Conservation (phyloP, 2,329 filamentous ascomycete species). For the Talaromyces sp. region DNA sequence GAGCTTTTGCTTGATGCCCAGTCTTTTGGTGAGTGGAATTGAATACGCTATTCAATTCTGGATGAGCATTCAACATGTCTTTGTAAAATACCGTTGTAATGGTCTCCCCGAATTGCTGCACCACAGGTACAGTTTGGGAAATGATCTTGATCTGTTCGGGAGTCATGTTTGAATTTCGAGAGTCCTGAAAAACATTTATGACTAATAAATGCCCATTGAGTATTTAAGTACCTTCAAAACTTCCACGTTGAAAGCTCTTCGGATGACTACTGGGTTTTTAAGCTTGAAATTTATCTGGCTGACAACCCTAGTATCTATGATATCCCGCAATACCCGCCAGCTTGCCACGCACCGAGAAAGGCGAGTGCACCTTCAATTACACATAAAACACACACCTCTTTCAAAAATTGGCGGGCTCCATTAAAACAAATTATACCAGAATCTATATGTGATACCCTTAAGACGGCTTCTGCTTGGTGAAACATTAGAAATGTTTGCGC, state of each 20-base stretch:
- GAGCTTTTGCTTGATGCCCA: slow-evolving; percentile 64
- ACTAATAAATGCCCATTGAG: background rate
- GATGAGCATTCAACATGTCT: background rate
- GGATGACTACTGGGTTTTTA: background rate
- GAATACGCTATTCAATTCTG: slow-evolving; percentile 51
- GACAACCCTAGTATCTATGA: background rate
- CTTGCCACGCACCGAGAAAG: background rate
- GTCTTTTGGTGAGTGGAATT: slow-evolving; percentile 66
- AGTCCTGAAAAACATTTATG: background rate
- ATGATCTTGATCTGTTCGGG: background rate
- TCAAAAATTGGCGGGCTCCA: background rate
- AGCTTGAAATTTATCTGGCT: background rate
- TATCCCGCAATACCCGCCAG: background rate
- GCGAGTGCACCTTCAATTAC: background rate
- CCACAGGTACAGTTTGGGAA: background rate
- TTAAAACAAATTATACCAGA: background rate
- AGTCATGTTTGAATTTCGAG: background rate
- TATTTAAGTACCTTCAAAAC: background rate
- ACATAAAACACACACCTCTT: background rate
- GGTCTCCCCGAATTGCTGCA: background rate
- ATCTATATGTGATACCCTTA: background rate
- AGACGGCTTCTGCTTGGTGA: background rate
- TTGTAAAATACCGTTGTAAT: background rate
- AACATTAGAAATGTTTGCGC: background rate
- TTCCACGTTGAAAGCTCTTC: background rate